These are phyloP conservation scores for Candida pseudofarinosa DNA, from an alignment of 805 yeast genomes.

Conservation along the genomic window DNA sequence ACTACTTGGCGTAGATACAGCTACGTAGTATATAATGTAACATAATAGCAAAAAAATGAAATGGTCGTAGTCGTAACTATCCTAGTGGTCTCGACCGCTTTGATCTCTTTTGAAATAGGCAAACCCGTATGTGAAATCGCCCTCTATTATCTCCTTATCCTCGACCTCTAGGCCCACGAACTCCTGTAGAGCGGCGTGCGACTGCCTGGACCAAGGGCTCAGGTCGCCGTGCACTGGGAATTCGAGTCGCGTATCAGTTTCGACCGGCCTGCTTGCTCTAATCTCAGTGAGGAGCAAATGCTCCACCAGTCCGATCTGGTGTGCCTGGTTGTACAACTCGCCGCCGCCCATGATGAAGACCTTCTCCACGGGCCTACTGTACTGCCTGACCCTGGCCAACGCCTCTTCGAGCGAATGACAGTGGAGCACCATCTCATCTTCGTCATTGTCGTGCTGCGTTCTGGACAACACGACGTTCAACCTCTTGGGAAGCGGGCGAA, in stretches of 20 bases:
- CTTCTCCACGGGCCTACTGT: conserved; percentile 38
- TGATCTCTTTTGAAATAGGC: conserved; percentile 49
- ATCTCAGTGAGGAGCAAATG: conserved; percentile 71
- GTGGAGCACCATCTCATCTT: conserved; percentile 14
- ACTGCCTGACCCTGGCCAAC: conserved; percentile 11
- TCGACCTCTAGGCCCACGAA: conserved; percentile 30
- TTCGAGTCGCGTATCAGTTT: conserved; percentile 70
- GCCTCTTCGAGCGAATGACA: conserved; percentile 26
- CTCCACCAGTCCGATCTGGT: conserved; percentile 42
- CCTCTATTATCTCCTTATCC: conserved; percentile 32
- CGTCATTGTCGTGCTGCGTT: conserved; percentile 13
- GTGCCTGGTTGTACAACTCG: conserved; percentile 65
- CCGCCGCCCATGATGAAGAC: conserved; percentile 92
- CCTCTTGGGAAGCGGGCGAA: conserved; percentile 77
- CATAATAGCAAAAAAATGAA: background rate
- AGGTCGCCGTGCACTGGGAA: conserved; percentile 18
- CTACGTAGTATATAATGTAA: background rate
- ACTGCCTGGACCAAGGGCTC: conserved; percentile 33
- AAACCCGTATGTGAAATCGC: conserved; percentile 50
- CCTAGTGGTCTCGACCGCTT: background rate
- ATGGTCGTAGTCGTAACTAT: background rate
- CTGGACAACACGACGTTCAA: conserved; percentile 74
- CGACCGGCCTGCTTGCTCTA: conserved; percentile 30
- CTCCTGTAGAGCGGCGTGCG: conserved; percentile 29
- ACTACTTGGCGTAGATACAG: background rate